phyloP scores from a whole-genome alignment of 2,329 filamentous ascomycete genomes.

The Cordyceps cicadae region DNA sequence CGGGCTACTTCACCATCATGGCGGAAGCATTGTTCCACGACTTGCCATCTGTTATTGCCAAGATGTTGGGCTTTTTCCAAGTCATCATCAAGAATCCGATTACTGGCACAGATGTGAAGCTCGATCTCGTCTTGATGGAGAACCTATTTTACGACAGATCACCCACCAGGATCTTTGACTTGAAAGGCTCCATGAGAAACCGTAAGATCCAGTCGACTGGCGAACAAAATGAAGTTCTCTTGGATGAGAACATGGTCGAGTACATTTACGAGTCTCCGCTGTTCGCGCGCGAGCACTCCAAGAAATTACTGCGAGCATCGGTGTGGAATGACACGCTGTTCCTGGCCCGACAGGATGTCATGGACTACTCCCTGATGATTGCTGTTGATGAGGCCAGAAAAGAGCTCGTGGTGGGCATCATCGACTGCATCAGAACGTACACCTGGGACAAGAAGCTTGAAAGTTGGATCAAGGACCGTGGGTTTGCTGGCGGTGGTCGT shows the following conservation, averaged over 20 bases:
- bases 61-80: constrained; percentile 98
- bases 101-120: constrained; percentile 88
- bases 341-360: constrained; percentile 88
- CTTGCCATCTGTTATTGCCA: constrained; percentile 91
- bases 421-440: constrained; percentile 96
- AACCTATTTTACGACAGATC: constrained; percentile 95
- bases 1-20: constrained; percentile 96
- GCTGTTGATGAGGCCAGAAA: constrained; percentile 85
- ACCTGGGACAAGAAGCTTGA: constrained; percentile 99
- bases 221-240: constrained; percentile 88
- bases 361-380: constrained; percentile 99
- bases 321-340: constrained; percentile 99
- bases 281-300: constrained; percentile 91
- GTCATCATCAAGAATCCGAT: constrained; percentile 92
- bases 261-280: constrained; percentile 97
- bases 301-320: constrained; percentile 81
- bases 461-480: constrained; percentile 97
- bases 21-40: constrained; percentile 92
- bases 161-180: constrained; percentile 83
- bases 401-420: constrained; percentile 93
- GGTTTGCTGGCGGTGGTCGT: constrained; percentile 65
- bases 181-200: constrained; percentile 98
- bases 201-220: constrained; percentile 94
- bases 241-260: constrained; percentile 98
- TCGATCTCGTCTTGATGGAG: constrained; percentile 91